Conservation (phyloP, 805 yeast genomes). For the Schizosaccharomyces lindneri region DNA sequence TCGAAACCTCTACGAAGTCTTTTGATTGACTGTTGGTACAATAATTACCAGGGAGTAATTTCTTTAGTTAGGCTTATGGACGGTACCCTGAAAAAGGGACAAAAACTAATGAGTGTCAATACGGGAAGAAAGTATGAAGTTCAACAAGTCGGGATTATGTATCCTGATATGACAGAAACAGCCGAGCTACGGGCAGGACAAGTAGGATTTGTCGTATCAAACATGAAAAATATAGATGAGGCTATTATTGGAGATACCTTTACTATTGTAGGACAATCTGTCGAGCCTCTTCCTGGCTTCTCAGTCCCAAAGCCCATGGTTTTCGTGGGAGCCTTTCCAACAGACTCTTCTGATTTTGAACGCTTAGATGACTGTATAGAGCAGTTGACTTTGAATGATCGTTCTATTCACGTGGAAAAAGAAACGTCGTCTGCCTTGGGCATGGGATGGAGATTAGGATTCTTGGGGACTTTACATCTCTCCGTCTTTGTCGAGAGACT, state of each 20-base stretch:
- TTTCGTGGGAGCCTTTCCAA: constrained; percentile 92
- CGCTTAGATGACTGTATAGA: constrained; percentile 73
- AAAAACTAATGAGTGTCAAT: constrained; percentile 52
- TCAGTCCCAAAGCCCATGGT: constrained; percentile 95
- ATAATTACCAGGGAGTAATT: constrained; percentile 74
- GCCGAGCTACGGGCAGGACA: constrained; percentile 60
- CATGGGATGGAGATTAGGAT: constrained; percentile 93
- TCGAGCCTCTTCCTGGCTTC: constrained; percentile 74
- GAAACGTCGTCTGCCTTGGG: constrained; percentile 89
- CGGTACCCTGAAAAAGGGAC: constrained; percentile 52
- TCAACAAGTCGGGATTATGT: constrained; percentile 85
- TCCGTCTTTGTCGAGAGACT: constrained; percentile 79
- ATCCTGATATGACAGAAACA: constrained; percentile 58
- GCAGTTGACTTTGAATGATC: constrained; percentile 69
- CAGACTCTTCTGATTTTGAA: constrained; percentile 77
- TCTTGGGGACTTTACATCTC: constrained; percentile 82
- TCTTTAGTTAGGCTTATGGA: constrained; percentile 64
- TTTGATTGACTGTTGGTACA: constrained; percentile 95
- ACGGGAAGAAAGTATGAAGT: constrained; percentile 58
- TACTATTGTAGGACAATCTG: constrained; percentile 25
- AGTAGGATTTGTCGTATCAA: constrained; percentile 84
- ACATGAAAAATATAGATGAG: constrained; percentile 68
- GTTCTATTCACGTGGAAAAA: constrained; percentile 69
- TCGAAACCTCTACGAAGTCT: constrained; percentile 40
- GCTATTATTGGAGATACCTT: constrained; percentile 85